Base-by-base conservation (phyloP, 2,329 filamentous ascomycete genomes). In the Periconia macrospinosa region DNA sequence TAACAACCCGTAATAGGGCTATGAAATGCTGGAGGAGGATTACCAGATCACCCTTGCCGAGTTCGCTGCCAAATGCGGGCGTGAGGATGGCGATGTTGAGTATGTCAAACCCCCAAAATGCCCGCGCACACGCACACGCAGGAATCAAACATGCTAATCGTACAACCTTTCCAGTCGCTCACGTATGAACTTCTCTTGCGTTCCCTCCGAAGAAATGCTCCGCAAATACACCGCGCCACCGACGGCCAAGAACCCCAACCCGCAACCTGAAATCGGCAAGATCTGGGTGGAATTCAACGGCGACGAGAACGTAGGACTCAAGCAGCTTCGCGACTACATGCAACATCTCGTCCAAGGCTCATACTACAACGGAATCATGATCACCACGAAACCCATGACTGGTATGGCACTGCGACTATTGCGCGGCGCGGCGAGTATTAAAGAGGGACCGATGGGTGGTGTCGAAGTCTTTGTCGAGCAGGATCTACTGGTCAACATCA, bases 391-490 rank as follows among this genome's bases (percentile, higher is more conserved):
- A 45, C 81, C 90, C 45, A 89, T 97, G 55, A 96, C 92, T 0
- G 84, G 91, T 27, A 89, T 92, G 56, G 93, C 92, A 37, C 56
- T 71, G 49, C 66, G 69, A 44, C 60, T 71, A 20, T 57, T 74
- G 49, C 71, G 70, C 52, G 67, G 66, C 56, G 61, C 67, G 1
- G 52, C 63, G 5, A 56, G 54, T 41, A 56, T 71, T 45, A 62
- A 56, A 37, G 69, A 70, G 30, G 68, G 68, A 0, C 86, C 93
- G 74, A 95, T 95, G 79, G 89, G 89, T 51, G 86, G 90, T 69
- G 91, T 97, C 69, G 94, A 99, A 80, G 91, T 91, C 72, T 99
- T 99, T 79, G 85, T 93, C 66, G 94, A 97, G 81, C 89, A 94
- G 74, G 94, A 99, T 77, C 78, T 99, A 66, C 83, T 97, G 55